phyloP scores from a whole-genome alignment of 495 filamentous ascomycete genomes.

The Choiromyces venosus region DNA sequence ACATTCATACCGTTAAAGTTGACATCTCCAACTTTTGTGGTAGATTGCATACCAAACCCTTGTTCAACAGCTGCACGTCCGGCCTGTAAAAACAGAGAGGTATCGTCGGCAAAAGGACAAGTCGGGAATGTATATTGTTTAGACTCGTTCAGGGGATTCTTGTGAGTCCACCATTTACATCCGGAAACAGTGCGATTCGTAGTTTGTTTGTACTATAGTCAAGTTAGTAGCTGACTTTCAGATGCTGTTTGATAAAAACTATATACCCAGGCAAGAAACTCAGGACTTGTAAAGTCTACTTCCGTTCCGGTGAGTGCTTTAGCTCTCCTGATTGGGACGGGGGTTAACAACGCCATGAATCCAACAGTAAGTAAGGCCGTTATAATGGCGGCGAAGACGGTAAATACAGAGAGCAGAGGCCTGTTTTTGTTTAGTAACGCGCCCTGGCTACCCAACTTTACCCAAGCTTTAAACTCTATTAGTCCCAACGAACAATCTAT shows the following conservation, averaged over 20 bases:
- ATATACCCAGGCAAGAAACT: slow-evolving; percentile 21
- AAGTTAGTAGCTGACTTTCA: slow-evolving; percentile 2
- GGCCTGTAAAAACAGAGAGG: slow-evolving; percentile 28
- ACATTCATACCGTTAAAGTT: slow-evolving; percentile 28
- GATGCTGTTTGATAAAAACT: not conserved
- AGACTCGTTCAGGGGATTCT: not conserved
- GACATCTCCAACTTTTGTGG: slow-evolving; percentile 32
- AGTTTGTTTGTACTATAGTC: slow-evolving; percentile 17
- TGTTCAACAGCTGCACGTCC: slow-evolving; percentile 30
- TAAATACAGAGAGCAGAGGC: slow-evolving; percentile 25
- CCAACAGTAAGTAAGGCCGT: slow-evolving; percentile 26
- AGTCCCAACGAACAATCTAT: not conserved
- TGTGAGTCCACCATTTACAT: slow-evolving; percentile 27
- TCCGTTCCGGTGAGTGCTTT: slow-evolving; percentile 16
- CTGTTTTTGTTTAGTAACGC: slow-evolving; percentile 24
- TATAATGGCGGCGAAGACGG: slow-evolving; percentile 19
- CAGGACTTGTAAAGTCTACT: slow-evolving; percentile 19
- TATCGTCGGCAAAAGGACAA: slow-evolving; percentile 32
- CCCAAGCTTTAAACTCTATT: slow-evolving; percentile 23
- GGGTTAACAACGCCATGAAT: slow-evolving; percentile 29
- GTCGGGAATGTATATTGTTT: slow-evolving; percentile 24
- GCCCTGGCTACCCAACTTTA: slow-evolving; percentile 27
- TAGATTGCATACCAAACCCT: slow-evolving; percentile 18
- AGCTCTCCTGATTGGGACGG: slow-evolving; percentile 10
- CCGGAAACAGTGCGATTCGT: slow-evolving; percentile 14